These are phyloP conservation scores for Lentinula edodes DNA, from an alignment of 768 basidiomycete genomes.

Conservation along the genomic window DNA sequence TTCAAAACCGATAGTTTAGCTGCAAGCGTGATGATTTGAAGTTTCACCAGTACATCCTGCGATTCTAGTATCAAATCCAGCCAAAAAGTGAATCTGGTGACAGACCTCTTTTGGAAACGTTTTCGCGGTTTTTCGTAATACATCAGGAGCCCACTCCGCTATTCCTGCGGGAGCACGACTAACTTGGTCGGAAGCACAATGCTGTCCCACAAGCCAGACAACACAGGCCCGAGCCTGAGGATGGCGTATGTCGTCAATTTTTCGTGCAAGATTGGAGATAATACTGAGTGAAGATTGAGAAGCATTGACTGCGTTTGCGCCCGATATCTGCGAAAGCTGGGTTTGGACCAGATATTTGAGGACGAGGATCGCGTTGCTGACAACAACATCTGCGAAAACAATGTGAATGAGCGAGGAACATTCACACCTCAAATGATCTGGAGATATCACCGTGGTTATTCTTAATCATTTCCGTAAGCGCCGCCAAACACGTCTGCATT, in stretches of 20 bases:
- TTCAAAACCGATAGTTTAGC: constrained; percentile 76
- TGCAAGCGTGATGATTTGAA: constrained; percentile 81
- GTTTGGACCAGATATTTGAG: constrained; percentile 80
- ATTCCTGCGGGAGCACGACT: constrained; percentile 46
- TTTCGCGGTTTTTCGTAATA: constrained; percentile 75
- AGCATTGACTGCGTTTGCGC: constrained; percentile 18
- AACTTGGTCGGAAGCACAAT: constrained; percentile 42
- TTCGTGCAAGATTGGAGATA: constrained; percentile 72
- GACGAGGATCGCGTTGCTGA: constrained; percentile 77
- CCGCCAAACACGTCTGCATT: constrained; percentile 63
- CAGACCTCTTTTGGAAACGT: constrained; percentile 67
- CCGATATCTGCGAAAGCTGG: constrained; percentile 11
- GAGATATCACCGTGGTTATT: constrained; percentile 57
- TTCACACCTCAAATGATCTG: background rate
- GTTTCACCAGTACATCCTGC: constrained; percentile 64
- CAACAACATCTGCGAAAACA: constrained; percentile 53
- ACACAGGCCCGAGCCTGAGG: constrained; percentile 82
- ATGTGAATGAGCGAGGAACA: background rate
- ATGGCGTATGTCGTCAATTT: constrained; percentile 76
- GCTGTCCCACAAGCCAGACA: constrained; percentile 91
- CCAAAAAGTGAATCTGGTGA: background rate
- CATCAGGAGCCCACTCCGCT: constrained; percentile 82
- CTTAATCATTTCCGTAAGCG: constrained; percentile 76
- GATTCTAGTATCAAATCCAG: constrained; percentile 2
- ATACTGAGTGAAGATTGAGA: constrained; percentile 52